Evolutionary conservation across 2,329 filamentous ascomycete species (phyloP), one percentile per base, ranked within the genome.

Genomic region (Trichoderma atroviride): DNA sequence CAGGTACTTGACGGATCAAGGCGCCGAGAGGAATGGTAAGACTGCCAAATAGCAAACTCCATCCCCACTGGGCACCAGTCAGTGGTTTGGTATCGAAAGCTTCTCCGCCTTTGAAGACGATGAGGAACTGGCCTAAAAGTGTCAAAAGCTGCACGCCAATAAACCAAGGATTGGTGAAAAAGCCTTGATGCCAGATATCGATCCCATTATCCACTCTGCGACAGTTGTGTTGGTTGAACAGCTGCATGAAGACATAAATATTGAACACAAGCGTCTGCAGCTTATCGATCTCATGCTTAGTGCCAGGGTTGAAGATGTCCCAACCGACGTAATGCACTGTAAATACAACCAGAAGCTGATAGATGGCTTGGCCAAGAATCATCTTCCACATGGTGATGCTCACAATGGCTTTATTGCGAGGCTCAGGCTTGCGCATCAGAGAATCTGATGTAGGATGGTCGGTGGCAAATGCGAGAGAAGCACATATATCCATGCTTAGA

Each of bases 171-270:
- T 96, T 96, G 68, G 85, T 85, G 22, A 87, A 82, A 56, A 95
- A 87, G 31, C 91, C 91, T 76, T 95, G 92, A 71, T 94, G 93
- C 74, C 79, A 81, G 68, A 96, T 90, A 76, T 96, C 94, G 79
- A 94, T 89, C 70, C 89, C 89, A 79, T 96, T 95, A 78, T 95
- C 92, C 10, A 95, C 87, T 14, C 92, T 88, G 47, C 92, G 90
- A 79, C 92, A 94, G 82, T 78, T 94, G 81, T 92, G 87, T 74
- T 93, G 88, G 74, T 96, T 95, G 84, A 95, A 95, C 72, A 96
- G 92, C 73, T 95, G 92, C 91, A 95, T 93, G 91, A 92, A 94
- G 56, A 94, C 91, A 74, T 94, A 95, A 0, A 91, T 92, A 80
- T 95, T 96, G 84, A 95, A 94, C 5, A 95, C 89, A 13, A 95